Base-by-base conservation (phyloP, 169 alveolate genomes). In the Plasmodium inui region DNA sequence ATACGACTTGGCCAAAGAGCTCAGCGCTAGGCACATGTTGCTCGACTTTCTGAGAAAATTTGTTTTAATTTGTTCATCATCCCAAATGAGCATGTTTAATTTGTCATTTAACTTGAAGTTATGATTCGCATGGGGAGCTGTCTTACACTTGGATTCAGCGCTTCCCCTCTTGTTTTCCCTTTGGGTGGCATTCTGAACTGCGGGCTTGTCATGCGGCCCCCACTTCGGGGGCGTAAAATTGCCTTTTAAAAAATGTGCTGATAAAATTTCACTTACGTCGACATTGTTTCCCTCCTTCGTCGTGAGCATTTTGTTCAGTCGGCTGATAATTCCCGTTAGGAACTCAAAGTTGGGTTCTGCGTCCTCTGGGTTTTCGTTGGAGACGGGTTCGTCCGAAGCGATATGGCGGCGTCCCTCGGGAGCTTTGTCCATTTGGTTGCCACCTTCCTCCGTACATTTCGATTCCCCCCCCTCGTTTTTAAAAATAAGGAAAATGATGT, bases 31-130 rank as follows among this genome's bases (percentile, higher is more conserved):
- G 37, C 95, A 91, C 73, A 91, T 82, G 74, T 91, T 91, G 41
- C 61, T 91, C 0, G 95, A 91, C 61, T 91, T 91, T 81, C 95
- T 81, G 57, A 91, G 74, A 82, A 91, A 91, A 82, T 91, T 91
- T n/a, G 73, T 82, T 55, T 91, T 91, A 39, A 80, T 41, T 50
- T 44, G 71, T 26, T 82, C 57, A 30, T 74, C 76, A 71, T 82
- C 95, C 46, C 82, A 71, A 17, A 91, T 34, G 5, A 91, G 85
- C 78, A 70, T 91, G 32, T 81, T 71, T 19, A 91, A 44, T 37
- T 91, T 91, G 41, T 55, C 67, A 28, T 91, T 91, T 55, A 91
- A 41, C 39, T 72, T 41, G 76, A 91, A 81, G 7, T 89, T 79
- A n/a, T 19, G 2, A 17, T 19, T 26, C 50, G 41, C 82, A 22